Conservation (phyloP, 805 yeast species). For the Tetrapisispora phaffii region DNA sequence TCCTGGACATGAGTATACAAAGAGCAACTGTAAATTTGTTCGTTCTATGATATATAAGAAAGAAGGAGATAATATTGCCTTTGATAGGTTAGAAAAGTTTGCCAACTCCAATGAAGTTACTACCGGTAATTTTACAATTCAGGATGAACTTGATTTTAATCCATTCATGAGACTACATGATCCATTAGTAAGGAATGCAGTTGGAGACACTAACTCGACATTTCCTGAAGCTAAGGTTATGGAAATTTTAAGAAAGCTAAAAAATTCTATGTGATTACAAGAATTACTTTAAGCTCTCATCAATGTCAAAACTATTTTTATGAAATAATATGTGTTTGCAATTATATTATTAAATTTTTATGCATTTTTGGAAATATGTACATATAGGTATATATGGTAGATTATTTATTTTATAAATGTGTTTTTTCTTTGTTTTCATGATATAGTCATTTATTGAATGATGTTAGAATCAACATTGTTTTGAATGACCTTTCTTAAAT, state of each 20-base stretch:
- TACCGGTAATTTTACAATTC: constrained; percentile 79
- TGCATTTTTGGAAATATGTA: background rate
- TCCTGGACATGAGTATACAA: constrained; percentile 96
- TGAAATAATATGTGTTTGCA: background rate
- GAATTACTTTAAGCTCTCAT: too few relatives aligned
- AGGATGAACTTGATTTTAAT: constrained; percentile 71
- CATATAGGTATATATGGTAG: background rate
- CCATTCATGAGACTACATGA: constrained; percentile 83
- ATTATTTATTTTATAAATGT: background rate
- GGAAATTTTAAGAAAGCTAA: constrained; percentile 65
- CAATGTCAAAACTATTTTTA: too few relatives aligned
- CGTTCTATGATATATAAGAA: constrained; percentile 46
- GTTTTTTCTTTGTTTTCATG: background rate
- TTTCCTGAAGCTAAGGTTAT: constrained; percentile 44
- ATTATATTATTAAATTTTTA: background rate
- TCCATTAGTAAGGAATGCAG: constrained; percentile 46
- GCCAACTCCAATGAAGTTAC: constrained; percentile 51
- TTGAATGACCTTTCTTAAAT: constrained; percentile 40
- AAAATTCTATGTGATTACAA: constrained; percentile 36
- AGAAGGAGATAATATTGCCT: constrained; percentile 33
- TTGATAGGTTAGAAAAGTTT: constrained; percentile 45
- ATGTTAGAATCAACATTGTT: constrained; percentile 30
- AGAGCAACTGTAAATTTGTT: constrained; percentile 69
- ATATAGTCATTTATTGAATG: background rate
- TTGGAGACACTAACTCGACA: constrained; percentile 39